Base-by-base conservation (phyloP, 2,329 filamentous ascomycete species). In the Penicillium sclerotiorum region DNA sequence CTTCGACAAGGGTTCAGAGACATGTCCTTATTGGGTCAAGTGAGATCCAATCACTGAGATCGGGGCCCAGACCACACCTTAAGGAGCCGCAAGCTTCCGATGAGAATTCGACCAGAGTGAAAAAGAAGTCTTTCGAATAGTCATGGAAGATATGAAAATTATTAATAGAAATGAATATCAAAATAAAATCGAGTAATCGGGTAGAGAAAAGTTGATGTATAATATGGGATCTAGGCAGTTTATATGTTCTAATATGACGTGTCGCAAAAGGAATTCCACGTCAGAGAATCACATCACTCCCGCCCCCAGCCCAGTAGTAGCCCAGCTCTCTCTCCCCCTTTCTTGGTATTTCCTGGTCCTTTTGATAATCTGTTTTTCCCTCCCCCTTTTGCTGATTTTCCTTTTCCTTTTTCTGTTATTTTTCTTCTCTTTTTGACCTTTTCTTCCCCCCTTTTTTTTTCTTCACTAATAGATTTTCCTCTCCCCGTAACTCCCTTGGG, bases 381-480 rank as follows among this genome's bases (percentile, higher is more conserved):
- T 45, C 50, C 2, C 44, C 51, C 51, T 54, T 49, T 46, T 45
- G 57, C 27, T 41, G 28, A 33, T 43, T 33, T 15, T n/a, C 30
- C 9, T 42, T 41, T 45, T 41, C 46, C 30, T 57, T 47, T 48
- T 52, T 25, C 20, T 25, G 18, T 13, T 15, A 18, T 36, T 27
- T 25, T 13, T 5, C 12, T n/a, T 45, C 40, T 45, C 41, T 35
- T 42, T 33, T 47, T 46, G 49, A 44, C 23, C 46, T 47, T 45
- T 36, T 38, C 35, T 21, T 15, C 18, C 45, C 21, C 47, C 43
- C 27, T 17, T 38, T 17, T 27, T 27, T 18, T 50, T 30, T 43
- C 52, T 38, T 48, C 47, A 47, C 42, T 59, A 55, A 57, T 61
- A 55, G 53, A 57, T 46, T 59, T 59, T 49, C 50, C 61, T 54